Base-by-base conservation (phyloP, 75 land plant genomes). In the Cupressus sempervirens region DNA sequence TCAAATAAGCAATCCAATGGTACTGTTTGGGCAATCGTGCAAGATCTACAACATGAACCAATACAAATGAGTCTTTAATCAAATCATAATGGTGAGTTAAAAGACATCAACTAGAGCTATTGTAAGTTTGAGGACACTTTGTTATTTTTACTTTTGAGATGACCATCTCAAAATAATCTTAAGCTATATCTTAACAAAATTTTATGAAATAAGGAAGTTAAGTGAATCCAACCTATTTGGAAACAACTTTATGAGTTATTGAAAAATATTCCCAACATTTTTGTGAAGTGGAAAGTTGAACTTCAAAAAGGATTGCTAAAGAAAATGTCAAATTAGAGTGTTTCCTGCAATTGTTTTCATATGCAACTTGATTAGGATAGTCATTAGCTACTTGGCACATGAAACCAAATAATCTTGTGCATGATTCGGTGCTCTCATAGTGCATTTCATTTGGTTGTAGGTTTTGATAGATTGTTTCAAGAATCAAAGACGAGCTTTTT, bases 1-100 rank as follows among this genome's bases (percentile, higher is more conserved):
- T 83, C 54, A 73, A 81, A 77, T 91, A 93, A 79, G 98, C 96
- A 15, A 86, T 58, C 76, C 87, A 86, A 81, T 91, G 90, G 87
- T 96, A 94, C 74, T 82, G n/a, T 5, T 91, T 80, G 75, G 98
- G 98, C 8, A 93, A 86, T 58, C 86, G 88, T n/a, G 91, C 88
- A 34, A 83, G 96, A 40, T 89, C 98, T 40, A 96, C 98, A 53
- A 86, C 94, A 13, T 93, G 93, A 88, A 96, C 98, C 56, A 93
- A 94, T 82, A 95, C 93, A 34, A 96, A 96, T 88, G 93, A 93
- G 30, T 84, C 92, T n/a, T 96, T 95, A 23, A 96, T 96, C 89
- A 88, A 96, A 83, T 96, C 98, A 32, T 96, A 96, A 84, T 94
- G 96, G 98, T 96, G 89, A 75, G 77, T 75, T 38, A 15, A 7